A percentile compares a stretch with the other conserved stretches of the same genome.
These are phyloP conservation scores for Saturnispora dispora DNA, from an alignment of 805 yeast genomes.

Conservation along the genomic window DNA sequence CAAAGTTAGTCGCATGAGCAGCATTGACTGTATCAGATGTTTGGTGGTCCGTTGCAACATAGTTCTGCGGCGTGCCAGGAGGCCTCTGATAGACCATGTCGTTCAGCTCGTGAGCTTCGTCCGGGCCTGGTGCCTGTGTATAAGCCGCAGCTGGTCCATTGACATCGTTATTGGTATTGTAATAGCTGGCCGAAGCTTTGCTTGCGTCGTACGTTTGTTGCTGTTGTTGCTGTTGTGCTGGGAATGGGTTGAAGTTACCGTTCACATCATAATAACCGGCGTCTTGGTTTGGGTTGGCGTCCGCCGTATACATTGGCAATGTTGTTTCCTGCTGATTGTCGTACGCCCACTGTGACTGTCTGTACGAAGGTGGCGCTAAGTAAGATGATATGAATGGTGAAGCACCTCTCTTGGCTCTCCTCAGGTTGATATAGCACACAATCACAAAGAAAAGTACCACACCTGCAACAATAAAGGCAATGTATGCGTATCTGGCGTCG, in stretches of 20 bases:
- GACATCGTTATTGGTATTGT: not conserved
- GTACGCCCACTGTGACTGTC: conserved; percentile 44
- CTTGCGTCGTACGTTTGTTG: not conserved
- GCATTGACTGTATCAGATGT: not conserved
- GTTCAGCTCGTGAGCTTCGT: not conserved
- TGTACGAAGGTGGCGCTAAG: conserved; percentile 58
- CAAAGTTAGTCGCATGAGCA: not conserved
- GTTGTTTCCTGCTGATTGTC: conserved; percentile 29
- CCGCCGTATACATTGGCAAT: conserved; percentile 62
- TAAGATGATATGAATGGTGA: conserved; percentile 55
- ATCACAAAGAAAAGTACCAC: conserved; percentile 38
- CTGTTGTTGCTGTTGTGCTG: not conserved
- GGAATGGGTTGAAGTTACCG: conserved; percentile 38
- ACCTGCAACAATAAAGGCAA: conserved; percentile 48
- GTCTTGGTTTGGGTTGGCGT: conserved; percentile 57
- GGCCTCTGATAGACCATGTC: conserved; percentile 3
- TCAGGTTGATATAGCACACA: conserved; percentile 47
- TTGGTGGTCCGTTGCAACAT: not conserved
- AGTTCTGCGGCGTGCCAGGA: conserved; percentile 1
- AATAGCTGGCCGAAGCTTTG: not conserved
- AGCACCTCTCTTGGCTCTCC: conserved; percentile 42
- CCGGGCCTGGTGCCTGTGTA: not conserved
- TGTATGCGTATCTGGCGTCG: conserved; percentile 52
- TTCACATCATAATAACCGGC: conserved; percentile 65
- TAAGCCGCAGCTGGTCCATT: not conserved